These are phyloP conservation scores for Graphiopsis chlorocephala DNA, from an alignment of 2,329 filamentous ascomycete species.

Conservation along the genomic window DNA sequence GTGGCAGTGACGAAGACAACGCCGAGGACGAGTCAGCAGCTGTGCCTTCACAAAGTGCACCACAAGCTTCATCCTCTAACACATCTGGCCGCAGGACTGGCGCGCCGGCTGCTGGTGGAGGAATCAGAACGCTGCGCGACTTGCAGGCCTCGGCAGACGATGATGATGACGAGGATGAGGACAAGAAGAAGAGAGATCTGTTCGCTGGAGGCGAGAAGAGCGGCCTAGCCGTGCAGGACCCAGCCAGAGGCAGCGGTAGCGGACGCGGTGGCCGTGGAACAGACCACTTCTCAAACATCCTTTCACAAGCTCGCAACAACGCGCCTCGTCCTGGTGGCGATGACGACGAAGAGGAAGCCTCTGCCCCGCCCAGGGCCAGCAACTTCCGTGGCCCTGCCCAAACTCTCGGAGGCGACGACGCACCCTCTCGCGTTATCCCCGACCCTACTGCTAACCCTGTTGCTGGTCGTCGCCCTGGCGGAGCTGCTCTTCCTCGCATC, in stretches of 20 bases:
- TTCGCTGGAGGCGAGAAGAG: conserved; percentile 88
- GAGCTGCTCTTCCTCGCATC: conserved; percentile 47
- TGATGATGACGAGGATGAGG: conserved; percentile 58
- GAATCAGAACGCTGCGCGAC: conserved; percentile 46
- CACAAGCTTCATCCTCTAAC: conserved; percentile 19
- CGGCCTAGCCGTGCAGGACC: conserved; percentile 65
- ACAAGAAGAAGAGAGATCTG: conserved; percentile 64
- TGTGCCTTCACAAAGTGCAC: conserved; percentile 15
- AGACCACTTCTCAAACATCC: conserved; percentile 51
- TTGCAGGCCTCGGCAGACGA: conserved; percentile 50
- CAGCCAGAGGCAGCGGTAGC: conserved; percentile 39
- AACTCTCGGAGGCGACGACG: conserved; percentile 75
- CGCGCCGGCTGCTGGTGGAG: conserved; percentile 26
- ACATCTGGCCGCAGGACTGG: conserved; percentile 25
- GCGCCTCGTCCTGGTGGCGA: conserved; percentile 53
- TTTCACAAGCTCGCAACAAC: conserved; percentile 53
- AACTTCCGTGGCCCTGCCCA: conserved; percentile 69
- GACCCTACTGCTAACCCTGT: conserved; percentile 48
- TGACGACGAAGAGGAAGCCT: conserved; percentile 35
- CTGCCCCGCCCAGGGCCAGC: conserved; percentile 36
- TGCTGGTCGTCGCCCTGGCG: conserved; percentile 37
- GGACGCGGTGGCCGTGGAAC: conserved; percentile 19
- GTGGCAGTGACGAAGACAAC: conserved; percentile 32
- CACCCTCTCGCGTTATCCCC: conserved; percentile 65
- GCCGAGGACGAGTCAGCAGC: conserved; percentile 13